A percentile compares a stretch with the other conserved stretches of the same genome.
Evolutionary conservation across 352 stramenopile genomes (phyloP).

Genomic region (Globisporangium megalacanthum): DNA sequence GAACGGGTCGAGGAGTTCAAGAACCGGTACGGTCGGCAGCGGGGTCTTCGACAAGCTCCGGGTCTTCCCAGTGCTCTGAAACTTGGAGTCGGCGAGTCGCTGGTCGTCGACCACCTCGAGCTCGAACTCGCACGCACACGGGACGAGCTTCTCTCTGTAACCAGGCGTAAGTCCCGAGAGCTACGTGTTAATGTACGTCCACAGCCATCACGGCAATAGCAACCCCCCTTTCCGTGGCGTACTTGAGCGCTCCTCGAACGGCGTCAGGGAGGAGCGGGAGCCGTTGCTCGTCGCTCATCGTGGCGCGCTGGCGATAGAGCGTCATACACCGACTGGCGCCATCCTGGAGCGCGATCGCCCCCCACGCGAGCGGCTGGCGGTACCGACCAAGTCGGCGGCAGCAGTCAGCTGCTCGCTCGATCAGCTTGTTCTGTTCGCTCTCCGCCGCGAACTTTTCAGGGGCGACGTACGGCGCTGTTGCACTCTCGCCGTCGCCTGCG

Average conservation of each 20-base stretch:
- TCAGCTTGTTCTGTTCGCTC: slow-evolving; percentile 48
- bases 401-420: slow-evolving; percentile 44
- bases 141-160: slow-evolving; percentile 44
- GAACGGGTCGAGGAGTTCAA: slow-evolving; percentile 33
- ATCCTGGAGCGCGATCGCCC: slow-evolving; percentile 38
- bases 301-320: slow-evolving; percentile 51
- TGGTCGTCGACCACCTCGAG: slow-evolving; percentile 43
- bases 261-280: slow-evolving; percentile 46
- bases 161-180: background rate
- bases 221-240: slow-evolving; percentile 1
- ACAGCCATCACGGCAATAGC: background rate
- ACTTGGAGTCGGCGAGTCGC: slow-evolving; percentile 34
- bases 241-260: slow-evolving; percentile 48
- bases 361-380: slow-evolving; percentile 57
- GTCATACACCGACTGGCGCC: slow-evolving; percentile 42
- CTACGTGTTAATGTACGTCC: background rate
- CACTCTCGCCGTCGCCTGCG: slow-evolving; percentile 43
- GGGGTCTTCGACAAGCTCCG: slow-evolving; percentile 3
- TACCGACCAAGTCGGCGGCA: slow-evolving; percentile 42
- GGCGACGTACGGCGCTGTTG: slow-evolving; percentile 48
- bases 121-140: slow-evolving; percentile 52
- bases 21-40: background rate
- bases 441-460: slow-evolving; percentile 49
- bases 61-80: slow-evolving; percentile 12
- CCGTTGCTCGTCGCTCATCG: slow-evolving; percentile 58